phyloP scores from a whole-genome alignment of 306 rosid species.

The Aeschynomene evenia region DNA sequence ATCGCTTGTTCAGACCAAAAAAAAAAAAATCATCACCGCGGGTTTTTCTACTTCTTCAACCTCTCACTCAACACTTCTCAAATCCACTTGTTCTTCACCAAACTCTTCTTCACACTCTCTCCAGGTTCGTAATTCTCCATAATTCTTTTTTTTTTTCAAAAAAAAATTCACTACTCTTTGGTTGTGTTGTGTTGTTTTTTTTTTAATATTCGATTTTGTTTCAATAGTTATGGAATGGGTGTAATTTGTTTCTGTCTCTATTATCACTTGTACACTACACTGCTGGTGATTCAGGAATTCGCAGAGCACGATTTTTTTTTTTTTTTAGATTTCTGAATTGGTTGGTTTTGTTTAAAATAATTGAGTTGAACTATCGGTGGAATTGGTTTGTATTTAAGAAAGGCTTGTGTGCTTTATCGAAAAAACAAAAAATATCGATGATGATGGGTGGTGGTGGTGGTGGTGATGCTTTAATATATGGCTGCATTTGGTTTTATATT shows the following conservation, averaged over 20 bases:
- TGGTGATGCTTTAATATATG: neutral
- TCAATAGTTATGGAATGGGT: neutral
- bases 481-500: neutral
- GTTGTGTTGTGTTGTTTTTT: too few species aligned
- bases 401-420: neutral
- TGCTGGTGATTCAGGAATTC: neutral
- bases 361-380: neutral
- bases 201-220: too few species aligned
- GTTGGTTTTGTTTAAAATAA: neutral
- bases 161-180: neutral
- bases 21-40: too few species aligned
- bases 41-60: too few species aligned
- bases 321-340: neutral
- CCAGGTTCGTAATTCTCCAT: neutral
- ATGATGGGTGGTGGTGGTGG: neutral
- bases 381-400: constrained; percentile 1
- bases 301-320: neutral
- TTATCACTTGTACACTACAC: neutral
- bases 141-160: too few species aligned
- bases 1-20: too few species aligned
- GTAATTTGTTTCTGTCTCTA: neutral
- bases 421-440: neutral
- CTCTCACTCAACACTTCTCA: too few species aligned
- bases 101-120: neutral
- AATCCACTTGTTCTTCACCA: neutral